Evolutionary conservation across 148 eudicot species (phyloP).

Genomic region (Amaranthus hypochondriacus): DNA sequence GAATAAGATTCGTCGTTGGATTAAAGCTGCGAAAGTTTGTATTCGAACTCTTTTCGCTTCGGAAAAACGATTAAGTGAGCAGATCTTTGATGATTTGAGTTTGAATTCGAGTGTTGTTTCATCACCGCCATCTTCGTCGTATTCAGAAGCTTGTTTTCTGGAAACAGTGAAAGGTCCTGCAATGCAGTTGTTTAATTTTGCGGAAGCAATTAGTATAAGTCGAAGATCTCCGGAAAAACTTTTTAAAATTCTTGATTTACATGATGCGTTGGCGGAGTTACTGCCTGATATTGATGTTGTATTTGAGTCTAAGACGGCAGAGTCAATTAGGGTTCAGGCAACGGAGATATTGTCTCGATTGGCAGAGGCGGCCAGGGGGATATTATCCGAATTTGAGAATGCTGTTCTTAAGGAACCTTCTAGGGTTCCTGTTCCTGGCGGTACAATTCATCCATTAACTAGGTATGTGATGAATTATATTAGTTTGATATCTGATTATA

Average conservation of each 20-base stretch:
- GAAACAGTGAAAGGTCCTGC: constrained; percentile 73
- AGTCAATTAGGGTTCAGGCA: constrained; percentile 67
- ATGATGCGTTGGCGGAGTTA: constrained; percentile 63
- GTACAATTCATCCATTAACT: constrained; percentile 83
- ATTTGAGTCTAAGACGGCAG: constrained; percentile 55
- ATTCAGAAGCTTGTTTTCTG: constrained; percentile 57
- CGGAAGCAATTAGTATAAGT: constrained; percentile 64
- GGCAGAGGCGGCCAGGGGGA: constrained; percentile 85
- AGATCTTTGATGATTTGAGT: constrained; percentile 50
- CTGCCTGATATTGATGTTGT: constrained; percentile 67
- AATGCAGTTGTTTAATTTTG: constrained; percentile 61
- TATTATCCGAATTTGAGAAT: constrained; percentile 85
- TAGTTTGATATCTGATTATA: constrained; percentile 78
- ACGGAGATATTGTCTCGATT: constrained; percentile 64
- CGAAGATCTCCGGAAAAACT: constrained; percentile 80
- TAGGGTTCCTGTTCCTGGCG: constrained; percentile 77
- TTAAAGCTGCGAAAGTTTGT: constrained; percentile 65
- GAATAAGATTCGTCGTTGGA: constrained; percentile 71
- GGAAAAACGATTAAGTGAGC: constrained; percentile 59
- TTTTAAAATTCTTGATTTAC: constrained; percentile 77
- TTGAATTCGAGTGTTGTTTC: constrained; percentile 1
- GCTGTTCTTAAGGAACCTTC: constrained; percentile 78
- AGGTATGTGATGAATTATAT: constrained; percentile 98
- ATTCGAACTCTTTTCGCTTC: constrained; percentile 56
- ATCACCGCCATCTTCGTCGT: neutral